These are phyloP conservation scores for Microascus cirrosus DNA, from an alignment of 2,329 filamentous ascomycete genomes.

Conservation along the genomic window DNA sequence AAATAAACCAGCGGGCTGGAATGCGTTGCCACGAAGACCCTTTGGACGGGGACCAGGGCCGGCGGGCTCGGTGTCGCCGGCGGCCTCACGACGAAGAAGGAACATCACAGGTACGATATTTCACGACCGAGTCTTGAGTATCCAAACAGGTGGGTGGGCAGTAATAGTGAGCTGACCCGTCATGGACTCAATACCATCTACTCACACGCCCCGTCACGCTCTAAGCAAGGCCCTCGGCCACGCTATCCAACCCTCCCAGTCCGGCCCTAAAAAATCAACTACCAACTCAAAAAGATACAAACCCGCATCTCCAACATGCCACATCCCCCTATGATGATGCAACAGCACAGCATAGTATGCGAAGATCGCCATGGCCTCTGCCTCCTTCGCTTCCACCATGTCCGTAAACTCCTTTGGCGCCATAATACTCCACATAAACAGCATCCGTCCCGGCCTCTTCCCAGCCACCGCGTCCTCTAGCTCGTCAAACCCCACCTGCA, in stretches of 20 bases:
- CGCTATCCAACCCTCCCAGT: conserved; percentile 1
- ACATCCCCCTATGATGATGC: conserved; percentile 13
- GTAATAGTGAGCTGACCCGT: no score
- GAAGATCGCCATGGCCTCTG: conserved; percentile 15
- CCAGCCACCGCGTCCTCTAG: background rate
- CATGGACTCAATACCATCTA: no score
- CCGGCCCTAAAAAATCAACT: background rate
- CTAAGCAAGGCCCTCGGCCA: background rate
- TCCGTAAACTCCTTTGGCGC: conserved; percentile 12
- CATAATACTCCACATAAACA: conserved; percentile 15
- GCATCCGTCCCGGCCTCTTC: conserved; percentile 12
- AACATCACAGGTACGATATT: no score
- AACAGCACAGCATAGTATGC: conserved; percentile 16
- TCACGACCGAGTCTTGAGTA: no score
- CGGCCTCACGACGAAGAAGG: no score
- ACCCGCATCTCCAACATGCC: conserved; percentile 16
- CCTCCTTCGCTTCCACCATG: conserved; percentile 11
- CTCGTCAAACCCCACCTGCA: background rate
- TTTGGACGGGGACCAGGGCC: no score
- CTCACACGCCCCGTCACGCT: no score
- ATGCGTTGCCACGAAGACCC: no score
- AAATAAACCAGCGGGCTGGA: no score
- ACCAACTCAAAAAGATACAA: background rate
- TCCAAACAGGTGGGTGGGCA: no score
- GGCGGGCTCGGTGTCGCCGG: no score